Conservation (phyloP, 169 alveolate species). For the Eimeria falciformis region DNA sequence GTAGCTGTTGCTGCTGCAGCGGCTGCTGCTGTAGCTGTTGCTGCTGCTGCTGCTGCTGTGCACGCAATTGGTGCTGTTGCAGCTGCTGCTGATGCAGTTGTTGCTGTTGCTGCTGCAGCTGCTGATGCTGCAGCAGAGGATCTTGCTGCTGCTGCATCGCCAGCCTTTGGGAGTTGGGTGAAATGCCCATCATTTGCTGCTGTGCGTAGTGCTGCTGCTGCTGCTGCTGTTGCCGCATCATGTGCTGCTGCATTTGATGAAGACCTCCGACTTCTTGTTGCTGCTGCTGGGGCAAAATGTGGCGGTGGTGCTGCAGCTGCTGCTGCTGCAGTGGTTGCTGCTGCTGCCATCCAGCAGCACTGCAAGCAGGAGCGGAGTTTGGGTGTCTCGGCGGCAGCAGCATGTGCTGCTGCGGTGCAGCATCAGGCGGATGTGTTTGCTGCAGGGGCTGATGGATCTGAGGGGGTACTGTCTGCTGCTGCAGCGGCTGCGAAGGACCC, state of each 20-base stretch:
- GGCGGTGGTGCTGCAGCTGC: background rate
- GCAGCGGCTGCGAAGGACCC: background rate
- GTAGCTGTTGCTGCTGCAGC: no score
- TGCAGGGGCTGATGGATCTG: background rate
- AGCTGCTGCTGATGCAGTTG: conserved; percentile 16
- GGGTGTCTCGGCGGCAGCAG: background rate
- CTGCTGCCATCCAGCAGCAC: background rate
- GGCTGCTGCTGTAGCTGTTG: conserved; percentile 8
- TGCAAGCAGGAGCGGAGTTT: background rate
- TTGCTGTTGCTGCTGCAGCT: conserved; percentile 27
- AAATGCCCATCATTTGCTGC: background rate
- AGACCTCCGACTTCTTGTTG: background rate
- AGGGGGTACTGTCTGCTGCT: background rate
- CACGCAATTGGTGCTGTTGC: background rate
- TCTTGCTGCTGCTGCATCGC: background rate
- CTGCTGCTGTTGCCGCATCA: conserved; percentile 10
- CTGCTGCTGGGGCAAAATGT: background rate
- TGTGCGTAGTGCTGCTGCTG: background rate
- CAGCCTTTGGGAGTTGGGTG: background rate
- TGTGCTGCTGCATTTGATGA: conserved; percentile 6
- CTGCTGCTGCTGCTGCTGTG: background rate
- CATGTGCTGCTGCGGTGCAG: background rate
- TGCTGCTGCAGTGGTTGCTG: background rate
- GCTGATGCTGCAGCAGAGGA: background rate
- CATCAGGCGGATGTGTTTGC: background rate